phyloP scores from a whole-genome alignment of 176 grass and related monocot species.

The Carex littledalei region DNA sequence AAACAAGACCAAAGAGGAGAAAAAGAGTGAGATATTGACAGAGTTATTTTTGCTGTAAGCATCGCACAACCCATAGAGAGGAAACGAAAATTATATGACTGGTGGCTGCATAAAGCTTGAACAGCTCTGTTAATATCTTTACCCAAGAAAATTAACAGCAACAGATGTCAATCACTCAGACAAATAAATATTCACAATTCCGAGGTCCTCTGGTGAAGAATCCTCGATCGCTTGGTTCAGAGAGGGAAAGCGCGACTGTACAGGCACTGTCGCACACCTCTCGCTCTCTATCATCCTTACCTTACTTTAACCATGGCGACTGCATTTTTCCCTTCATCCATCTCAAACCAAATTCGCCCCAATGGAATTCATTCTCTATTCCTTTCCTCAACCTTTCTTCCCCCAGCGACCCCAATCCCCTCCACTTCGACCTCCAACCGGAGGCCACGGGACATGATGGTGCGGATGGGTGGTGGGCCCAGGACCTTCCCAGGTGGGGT shows the following conservation, averaged over 20 bases:
- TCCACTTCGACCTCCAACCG: conserved; percentile 5
- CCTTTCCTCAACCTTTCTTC: not conserved
- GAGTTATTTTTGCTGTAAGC: no score
- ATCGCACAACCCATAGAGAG: no score
- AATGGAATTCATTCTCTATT: not conserved
- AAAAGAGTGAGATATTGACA: no score
- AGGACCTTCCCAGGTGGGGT: conserved; percentile 76
- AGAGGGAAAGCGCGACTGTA: not conserved
- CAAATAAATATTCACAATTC: not conserved
- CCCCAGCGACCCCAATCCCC: not conserved
- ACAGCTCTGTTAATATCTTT: no score
- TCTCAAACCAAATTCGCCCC: not conserved
- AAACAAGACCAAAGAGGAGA: no score
- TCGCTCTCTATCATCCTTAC: conserved; percentile 19
- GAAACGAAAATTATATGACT: no score
- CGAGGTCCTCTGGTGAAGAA: not conserved
- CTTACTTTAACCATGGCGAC: conserved; percentile 2
- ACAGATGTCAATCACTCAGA: no score
- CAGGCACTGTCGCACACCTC: not conserved
- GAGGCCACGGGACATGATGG: conserved; percentile 30
- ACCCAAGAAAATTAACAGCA: no score
- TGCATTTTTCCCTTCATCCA: not conserved
- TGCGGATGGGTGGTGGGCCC: conserved; percentile 75
- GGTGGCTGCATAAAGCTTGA: no score
- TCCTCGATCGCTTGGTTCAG: not conserved